phyloP scores from a whole-genome alignment of 352 stramenopile genomes.

The Phytophthora pini region DNA sequence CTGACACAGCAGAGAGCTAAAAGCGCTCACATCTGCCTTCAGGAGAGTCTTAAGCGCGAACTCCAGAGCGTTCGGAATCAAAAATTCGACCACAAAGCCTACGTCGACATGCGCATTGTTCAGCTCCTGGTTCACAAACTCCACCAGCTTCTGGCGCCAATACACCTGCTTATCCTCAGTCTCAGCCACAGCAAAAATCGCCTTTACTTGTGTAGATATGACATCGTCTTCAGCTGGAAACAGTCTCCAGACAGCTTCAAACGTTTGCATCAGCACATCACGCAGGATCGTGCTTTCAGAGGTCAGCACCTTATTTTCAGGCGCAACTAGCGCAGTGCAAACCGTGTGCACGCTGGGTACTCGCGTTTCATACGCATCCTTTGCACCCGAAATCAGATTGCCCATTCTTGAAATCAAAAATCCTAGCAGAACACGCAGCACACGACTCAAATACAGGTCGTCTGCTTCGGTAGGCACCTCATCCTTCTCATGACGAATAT shows the following conservation, averaged over 20 bases:
- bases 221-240: conserved; percentile 51
- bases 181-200: conserved; percentile 50
- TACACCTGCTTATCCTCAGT: conserved; percentile 35
- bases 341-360: conserved; percentile 56
- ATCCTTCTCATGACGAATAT: conserved; percentile 27
- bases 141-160: conserved; percentile 60
- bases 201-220: conserved; percentile 45
- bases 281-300: conserved; percentile 47
- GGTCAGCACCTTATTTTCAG: conserved; percentile 49
- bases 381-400: conserved; percentile 51
- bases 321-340: conserved; percentile 45
- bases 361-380: conserved; percentile 38
- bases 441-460: conserved; percentile 70
- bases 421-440: conserved; percentile 59
- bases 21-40: conserved; percentile 42
- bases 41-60: conserved; percentile 61
- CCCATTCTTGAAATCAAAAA: conserved; percentile 69
- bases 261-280: conserved; percentile 52
- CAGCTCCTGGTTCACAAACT: conserved; percentile 57
- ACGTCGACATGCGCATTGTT: conserved; percentile 57
- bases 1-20: conserved; percentile 59
- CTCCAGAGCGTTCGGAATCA: conserved; percentile 66
- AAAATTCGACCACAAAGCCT: conserved; percentile 57
- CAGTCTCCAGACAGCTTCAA: conserved; percentile 75
- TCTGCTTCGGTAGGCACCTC: conserved; percentile 41